A percentile compares a stretch with the other conserved stretches of the same genome.
Evolutionary conservation across 345 rosid species (phyloP).

Genomic region (Gossypium australe): DNA sequence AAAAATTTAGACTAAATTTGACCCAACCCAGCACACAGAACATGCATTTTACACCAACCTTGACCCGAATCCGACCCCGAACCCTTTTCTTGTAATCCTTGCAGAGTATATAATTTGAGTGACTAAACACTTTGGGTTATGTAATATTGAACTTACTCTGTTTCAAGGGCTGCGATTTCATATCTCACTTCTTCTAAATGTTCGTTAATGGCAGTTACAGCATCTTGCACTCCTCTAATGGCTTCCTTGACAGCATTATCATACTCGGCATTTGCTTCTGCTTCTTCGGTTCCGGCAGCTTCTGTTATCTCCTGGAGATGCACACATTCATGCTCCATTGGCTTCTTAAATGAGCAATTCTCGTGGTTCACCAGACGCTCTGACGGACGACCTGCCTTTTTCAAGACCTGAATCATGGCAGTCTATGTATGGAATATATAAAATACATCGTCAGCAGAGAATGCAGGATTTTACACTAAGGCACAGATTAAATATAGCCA

Average conservation of each 20-base stretch:
- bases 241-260: slow-evolving; percentile 87
- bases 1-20: too few species aligned
- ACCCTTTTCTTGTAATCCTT: not conserved
- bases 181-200: slow-evolving; percentile 71
- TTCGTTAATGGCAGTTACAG: slow-evolving; percentile 78
- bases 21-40: not conserved
- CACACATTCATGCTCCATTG: slow-evolving; percentile 69
- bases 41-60: not conserved
- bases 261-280: slow-evolving; percentile 78
- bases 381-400: slow-evolving; percentile 84
- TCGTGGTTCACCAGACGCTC: slow-evolving; percentile 70
- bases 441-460: not conserved
- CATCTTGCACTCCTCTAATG: slow-evolving; percentile 83
- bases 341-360: slow-evolving; percentile 63
- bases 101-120: not conserved
- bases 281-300: slow-evolving; percentile 83
- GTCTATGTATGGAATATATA: slow-evolving; percentile 36
- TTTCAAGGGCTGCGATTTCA: slow-evolving; percentile 68
- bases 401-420: slow-evolving; percentile 74
- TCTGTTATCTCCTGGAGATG: slow-evolving; percentile 85
- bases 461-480: not conserved
- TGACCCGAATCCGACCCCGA: not conserved
- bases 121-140: not conserved
- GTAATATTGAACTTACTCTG: slow-evolving; percentile 14
- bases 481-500: not conserved